Conservation (phyloP, 176 grass and related monocot genomes). For the Alloteropsis semialata region DNA sequence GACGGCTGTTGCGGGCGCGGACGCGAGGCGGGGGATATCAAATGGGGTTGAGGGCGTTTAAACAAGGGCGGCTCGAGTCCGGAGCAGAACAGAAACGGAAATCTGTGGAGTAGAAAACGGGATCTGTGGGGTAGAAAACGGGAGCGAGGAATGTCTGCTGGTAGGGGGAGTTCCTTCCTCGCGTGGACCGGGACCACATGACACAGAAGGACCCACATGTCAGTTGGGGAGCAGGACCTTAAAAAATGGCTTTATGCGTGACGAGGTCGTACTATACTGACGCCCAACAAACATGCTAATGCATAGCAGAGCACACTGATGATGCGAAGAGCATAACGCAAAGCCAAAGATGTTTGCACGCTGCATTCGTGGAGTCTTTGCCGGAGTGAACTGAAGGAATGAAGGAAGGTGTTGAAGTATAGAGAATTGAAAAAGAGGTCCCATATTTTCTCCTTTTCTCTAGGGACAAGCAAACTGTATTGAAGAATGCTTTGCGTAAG, state of each 20-base stretch:
- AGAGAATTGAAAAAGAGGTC: not conserved
- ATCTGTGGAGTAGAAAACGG: not conserved
- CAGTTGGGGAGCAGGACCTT: not conserved
- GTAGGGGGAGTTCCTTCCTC: not conserved
- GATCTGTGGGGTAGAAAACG: not conserved
- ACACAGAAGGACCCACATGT: not conserved
- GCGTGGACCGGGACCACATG: constrained; percentile 10
- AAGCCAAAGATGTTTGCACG: not conserved
- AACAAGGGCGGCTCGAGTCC: constrained; percentile 44
- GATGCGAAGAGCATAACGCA: no score
- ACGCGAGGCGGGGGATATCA: constrained; percentile 39
- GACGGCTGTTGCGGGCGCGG: constrained; percentile 25
- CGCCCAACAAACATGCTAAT: not conserved
- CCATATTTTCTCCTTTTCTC: not conserved
- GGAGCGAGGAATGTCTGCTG: constrained; percentile 42
- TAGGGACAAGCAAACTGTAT: not conserved
- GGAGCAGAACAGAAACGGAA: constrained; percentile 15
- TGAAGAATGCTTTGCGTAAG: not conserved
- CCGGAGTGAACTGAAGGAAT: not conserved
- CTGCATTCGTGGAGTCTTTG: not conserved
- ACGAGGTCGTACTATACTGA: not conserved
- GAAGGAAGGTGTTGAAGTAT: not conserved
- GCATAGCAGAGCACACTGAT: no score
- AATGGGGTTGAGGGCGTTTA: constrained; percentile 28
- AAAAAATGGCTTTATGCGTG: not conserved